Conservation (phyloP, 75 land plant species). For the Selaginella tamariscina region DNA sequence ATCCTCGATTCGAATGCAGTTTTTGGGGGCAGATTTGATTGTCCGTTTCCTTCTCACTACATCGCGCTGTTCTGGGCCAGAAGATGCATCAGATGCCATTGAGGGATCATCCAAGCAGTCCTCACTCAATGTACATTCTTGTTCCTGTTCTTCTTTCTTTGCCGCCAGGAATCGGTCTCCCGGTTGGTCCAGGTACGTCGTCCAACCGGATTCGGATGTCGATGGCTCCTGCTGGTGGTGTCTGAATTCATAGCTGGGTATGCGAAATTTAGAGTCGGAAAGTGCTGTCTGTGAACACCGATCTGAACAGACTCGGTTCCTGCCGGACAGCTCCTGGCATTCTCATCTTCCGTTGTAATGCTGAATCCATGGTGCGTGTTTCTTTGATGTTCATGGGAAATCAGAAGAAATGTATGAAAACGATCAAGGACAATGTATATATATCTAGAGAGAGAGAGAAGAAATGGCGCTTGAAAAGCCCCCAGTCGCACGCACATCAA, state of each 20-base stretch:
- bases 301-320: background rate
- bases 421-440: background rate
- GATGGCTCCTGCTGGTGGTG: background rate
- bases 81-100: background rate
- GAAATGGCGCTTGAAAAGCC: background rate
- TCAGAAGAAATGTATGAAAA: no score
- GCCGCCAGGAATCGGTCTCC: no score
- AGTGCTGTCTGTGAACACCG: background rate
- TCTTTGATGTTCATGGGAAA: no score
- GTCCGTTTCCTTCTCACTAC: background rate
- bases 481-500: background rate
- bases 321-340: background rate
- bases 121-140: background rate
- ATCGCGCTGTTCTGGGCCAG: background rate
- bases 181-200: background rate
- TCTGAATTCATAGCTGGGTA: background rate
- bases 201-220: background rate
- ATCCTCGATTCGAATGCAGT: no score
- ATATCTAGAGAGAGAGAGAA: background rate
- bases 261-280: background rate
- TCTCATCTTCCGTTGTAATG: no score
- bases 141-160: no score
- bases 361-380: no score
- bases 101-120: background rate
- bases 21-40: no score